These are phyloP conservation scores for Carex pumila DNA, from an alignment of 176 grass and related monocot genomes.

Conservation along the genomic window DNA sequence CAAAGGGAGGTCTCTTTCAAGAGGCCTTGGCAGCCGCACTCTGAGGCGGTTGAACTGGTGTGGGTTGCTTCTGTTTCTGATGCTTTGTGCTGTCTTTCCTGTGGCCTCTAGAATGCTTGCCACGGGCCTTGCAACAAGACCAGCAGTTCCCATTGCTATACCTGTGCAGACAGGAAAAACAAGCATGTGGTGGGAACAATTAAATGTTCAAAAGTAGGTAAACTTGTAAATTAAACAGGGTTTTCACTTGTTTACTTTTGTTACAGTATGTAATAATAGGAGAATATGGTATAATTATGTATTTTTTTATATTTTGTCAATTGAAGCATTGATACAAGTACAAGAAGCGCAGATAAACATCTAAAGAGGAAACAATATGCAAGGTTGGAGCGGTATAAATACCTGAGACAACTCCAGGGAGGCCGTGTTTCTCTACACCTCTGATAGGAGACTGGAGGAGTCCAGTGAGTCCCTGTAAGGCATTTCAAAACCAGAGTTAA, in stretches of 20 bases:
- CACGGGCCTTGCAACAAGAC: constrained; percentile 81
- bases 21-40: constrained; percentile 55
- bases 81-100: constrained; percentile 95
- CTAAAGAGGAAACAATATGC: not conserved
- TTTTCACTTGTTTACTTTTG: not conserved
- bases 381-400: not conserved
- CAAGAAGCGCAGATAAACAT: not conserved
- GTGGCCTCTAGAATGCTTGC: constrained; percentile 93
- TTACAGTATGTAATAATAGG: not conserved
- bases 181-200: constrained; percentile 12
- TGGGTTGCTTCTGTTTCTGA: constrained; percentile 81
- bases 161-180: constrained; percentile 41
- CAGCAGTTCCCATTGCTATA: constrained; percentile 91
- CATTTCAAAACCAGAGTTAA: constrained; percentile 4
- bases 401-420: constrained; percentile 93
- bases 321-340: not conserved
- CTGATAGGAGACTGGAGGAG: constrained; percentile 90
- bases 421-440: constrained; percentile 93
- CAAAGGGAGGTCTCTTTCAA: constrained; percentile 24
- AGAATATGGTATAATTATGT: not conserved
- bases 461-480: constrained; percentile 81
- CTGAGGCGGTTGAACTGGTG: constrained; percentile 56
- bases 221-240: not conserved
- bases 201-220: constrained; percentile 12
- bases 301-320: not conserved